Base-by-base conservation (phyloP, 306 rosid genomes). In the Sicyos edulis region DNA sequence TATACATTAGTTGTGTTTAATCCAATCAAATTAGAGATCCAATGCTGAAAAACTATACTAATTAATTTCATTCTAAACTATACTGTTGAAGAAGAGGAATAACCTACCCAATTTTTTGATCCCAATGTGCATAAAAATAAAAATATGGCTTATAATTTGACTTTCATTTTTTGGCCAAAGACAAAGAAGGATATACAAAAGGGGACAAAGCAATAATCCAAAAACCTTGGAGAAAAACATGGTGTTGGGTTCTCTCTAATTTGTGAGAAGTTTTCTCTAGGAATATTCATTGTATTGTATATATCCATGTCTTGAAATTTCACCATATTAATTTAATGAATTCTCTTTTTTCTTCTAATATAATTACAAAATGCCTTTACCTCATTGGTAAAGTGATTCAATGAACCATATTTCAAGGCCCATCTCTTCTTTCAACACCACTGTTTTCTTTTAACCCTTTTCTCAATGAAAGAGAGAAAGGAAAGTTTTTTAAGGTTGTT, bases 231-330 rank as follows among this genome's bases (percentile, higher is more conserved):
- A 74, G n/a, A 51, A 82, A 79, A 55, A 82, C 44, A 84, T 32
- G 84, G 78, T 82, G 86, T 84, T 83, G 74, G 75, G 84, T 65
- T 8, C 12, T 79, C 75, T 60, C 47, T 79, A 81, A 77, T 76
- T 69, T 49, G 54, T 34, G 58, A 0, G 17, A 79, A 83, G 0
- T 40, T 42, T 64, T 79, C 76, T 73, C 50, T 21, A 69, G 15
- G 42, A 42, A 66, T 6, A 37, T 69, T 49, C 73, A 69, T 24
- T 69, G 71, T 63, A 68, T 49, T 68, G 70, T 37, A 9, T 40
- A 10, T 3, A 34, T 37, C 47, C 15, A n/a, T 65, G 71, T 42
- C n/a, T 65, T 65, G 34, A 65, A 65, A 19, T 12, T 65, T 44
- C 54, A 11, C 11, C 42, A 65, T 8, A 19, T 12, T 44, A 42